Evolutionary conservation across 2,329 filamentous ascomycete genomes (phyloP), one percentile per base, ranked within the genome.

Genomic region (Sarocladium brachiariae): DNA sequence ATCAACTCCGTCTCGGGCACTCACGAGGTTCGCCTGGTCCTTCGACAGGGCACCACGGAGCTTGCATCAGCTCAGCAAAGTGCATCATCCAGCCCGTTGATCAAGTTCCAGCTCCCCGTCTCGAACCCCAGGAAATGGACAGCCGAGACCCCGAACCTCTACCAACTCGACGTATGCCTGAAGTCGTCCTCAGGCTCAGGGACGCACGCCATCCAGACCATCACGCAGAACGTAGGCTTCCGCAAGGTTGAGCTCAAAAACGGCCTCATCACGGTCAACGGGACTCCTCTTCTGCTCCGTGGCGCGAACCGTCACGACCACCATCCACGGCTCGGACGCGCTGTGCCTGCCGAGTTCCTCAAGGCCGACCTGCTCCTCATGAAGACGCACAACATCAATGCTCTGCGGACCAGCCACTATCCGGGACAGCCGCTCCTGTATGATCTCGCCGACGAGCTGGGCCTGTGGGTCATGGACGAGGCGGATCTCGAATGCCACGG

Each of bases 291-390:
- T 47, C 71, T 78, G 2, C 71, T 88, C 55, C 74, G 78, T 24
- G 84, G 84, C 14, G 78, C 81, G 14, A 87, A 87, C 61, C 70
- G 84, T 14, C 85, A 88, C 58, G 85, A 89, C 52, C 84, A 89
- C 57, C 83, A 88, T 57, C 81, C 82, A 0, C 65, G 68, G 21
- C 74, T 75, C 24, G 84, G 84, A 2, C 78, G 84, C 0, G 74
- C 82, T 1, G 81, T 87, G 0, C 81, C 83, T 0, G 63, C 78
- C 6, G 74, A 78, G 0, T 80, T 77, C n/a, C 74, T 87, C 57
- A 71, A 75, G 50, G 65, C 70, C 13, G 84, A 89, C 55, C 69
- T 88, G 2, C 58, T 83, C 2, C 68, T 81, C 4, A 88, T 88
- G 83, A 88, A 89, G 64, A 70, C 65, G 4, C 76, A 86, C 68